A percentile compares a stretch with the other conserved stretches of the same genome.
Evolutionary conservation across 2,329 filamentous ascomycete genomes (phyloP).

Genomic region (Phyllosticta citriasiana): DNA sequence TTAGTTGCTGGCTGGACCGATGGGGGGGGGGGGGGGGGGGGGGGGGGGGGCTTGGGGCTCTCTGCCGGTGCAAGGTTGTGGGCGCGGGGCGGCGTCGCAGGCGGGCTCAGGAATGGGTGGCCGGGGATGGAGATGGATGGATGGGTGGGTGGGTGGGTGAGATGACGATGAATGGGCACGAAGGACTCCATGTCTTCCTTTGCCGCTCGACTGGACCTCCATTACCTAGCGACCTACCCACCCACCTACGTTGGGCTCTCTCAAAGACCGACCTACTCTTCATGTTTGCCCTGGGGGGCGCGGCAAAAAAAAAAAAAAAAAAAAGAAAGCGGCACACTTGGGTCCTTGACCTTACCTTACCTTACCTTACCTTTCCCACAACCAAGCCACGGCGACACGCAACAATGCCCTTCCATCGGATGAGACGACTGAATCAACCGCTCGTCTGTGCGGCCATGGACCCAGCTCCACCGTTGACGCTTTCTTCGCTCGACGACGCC

Average conservation of each 20-base stretch:
- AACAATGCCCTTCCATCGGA: background rate
- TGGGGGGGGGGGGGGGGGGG: no score
- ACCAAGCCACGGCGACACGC: background rate
- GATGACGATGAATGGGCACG: background rate
- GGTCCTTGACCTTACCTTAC: no score
- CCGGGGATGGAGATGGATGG: background rate
- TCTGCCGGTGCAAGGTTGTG: background rate
- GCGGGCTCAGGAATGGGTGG: background rate
- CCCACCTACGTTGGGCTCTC: background rate
- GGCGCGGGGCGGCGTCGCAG: background rate
- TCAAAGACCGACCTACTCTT: background rate
- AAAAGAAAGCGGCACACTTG: background rate
- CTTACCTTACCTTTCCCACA: background rate
- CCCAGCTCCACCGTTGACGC: no score
- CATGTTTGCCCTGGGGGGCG: background rate
- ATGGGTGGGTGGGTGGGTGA: background rate
- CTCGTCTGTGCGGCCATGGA: no score
- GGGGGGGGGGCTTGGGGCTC: background rate
- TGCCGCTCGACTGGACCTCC: no score
- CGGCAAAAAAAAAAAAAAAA: background rate
- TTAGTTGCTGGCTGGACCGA: background rate
- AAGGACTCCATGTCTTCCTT: no score
- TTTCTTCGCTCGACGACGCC: background rate
- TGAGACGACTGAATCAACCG: no score
- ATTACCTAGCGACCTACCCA: no score